These are phyloP conservation scores for Stentor coeruleus DNA, from an alignment of 73 alveolate genomes.

Conservation along the genomic window DNA sequence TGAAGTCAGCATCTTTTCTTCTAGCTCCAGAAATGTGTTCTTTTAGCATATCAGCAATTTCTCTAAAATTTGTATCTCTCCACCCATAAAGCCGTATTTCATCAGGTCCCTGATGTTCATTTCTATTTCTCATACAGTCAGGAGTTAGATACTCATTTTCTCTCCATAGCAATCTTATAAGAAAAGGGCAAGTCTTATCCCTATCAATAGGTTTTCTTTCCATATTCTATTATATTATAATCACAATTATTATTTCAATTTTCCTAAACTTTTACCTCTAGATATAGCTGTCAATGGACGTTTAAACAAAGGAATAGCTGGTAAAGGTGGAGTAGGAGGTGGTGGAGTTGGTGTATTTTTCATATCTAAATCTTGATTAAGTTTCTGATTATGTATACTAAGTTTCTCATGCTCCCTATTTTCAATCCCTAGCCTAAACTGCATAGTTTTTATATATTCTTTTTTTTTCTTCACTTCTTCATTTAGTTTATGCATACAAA, in stretches of 20 bases:
- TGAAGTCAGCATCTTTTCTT: constrained; percentile 44
- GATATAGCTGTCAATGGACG: too few relatives aligned
- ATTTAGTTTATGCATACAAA: neutral
- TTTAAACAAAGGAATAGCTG: too few relatives aligned
- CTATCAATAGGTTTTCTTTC: constrained; percentile 44
- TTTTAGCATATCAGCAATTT: constrained; percentile 49
- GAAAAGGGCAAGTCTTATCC: constrained; percentile 74
- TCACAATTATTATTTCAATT: too few relatives aligned
- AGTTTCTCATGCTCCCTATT: neutral
- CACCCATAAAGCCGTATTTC: constrained; percentile 73
- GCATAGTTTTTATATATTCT: neutral
- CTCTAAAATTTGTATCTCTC: constrained; percentile 71
- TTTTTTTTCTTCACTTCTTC: neutral
- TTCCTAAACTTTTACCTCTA: too few relatives aligned
- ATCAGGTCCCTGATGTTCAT: constrained; percentile 6
- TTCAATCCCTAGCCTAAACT: neutral
- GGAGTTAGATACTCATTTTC: constrained; percentile 41
- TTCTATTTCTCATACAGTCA: constrained; percentile 36
- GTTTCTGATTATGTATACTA: too few relatives aligned
- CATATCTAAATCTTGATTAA: too few relatives aligned
- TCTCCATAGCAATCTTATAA: constrained; percentile 62
- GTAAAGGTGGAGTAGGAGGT: too few relatives aligned
- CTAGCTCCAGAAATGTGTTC: constrained; percentile 35
- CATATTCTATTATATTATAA: too few relatives aligned
- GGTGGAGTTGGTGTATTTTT: too few relatives aligned